phyloP scores from a whole-genome alignment of 371 early-diverging fungal species.

The Gilbertella persicaria region DNA sequence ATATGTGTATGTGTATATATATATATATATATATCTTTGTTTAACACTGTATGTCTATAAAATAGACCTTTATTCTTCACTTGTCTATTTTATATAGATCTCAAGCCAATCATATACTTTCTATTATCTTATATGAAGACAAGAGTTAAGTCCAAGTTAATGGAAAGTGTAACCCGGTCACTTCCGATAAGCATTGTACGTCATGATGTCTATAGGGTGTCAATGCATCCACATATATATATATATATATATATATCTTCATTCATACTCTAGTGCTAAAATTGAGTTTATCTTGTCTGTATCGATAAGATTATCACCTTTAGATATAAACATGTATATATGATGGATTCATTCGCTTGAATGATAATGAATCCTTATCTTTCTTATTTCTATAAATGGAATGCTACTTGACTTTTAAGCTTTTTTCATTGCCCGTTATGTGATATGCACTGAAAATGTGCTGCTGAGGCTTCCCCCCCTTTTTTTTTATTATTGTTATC shows the following conservation, averaged over 20 bases:
- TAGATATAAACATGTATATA: not conserved
- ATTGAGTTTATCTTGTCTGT: not conserved
- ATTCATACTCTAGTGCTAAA: not conserved
- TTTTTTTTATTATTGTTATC: constrained; percentile 25
- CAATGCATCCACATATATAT: not conserved
- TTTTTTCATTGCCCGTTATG: constrained; percentile 45
- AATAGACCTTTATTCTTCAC: no score
- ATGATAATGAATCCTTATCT: not conserved
- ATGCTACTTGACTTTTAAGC: constrained; percentile 1
- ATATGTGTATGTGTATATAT: not conserved
- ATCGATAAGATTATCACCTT: not conserved
- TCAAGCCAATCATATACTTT: not conserved
- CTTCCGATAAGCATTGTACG: constrained; percentile 5
- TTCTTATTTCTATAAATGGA: not conserved
- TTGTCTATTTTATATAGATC: not conserved
- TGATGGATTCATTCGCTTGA: not conserved
- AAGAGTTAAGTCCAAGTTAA: not conserved
- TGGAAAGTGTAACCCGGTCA: constrained; percentile 16
- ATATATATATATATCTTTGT: not conserved
- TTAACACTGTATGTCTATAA: not conserved
- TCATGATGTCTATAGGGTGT: not conserved
- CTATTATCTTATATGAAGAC: not conserved
- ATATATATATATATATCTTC: not conserved
- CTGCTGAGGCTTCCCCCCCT: no score
- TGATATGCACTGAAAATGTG: no score